Evolutionary conservation across 305 asterid genomes (phyloP), one percentile per base, ranked within the genome.

Genomic region (Fraxinus platypoda): DNA sequence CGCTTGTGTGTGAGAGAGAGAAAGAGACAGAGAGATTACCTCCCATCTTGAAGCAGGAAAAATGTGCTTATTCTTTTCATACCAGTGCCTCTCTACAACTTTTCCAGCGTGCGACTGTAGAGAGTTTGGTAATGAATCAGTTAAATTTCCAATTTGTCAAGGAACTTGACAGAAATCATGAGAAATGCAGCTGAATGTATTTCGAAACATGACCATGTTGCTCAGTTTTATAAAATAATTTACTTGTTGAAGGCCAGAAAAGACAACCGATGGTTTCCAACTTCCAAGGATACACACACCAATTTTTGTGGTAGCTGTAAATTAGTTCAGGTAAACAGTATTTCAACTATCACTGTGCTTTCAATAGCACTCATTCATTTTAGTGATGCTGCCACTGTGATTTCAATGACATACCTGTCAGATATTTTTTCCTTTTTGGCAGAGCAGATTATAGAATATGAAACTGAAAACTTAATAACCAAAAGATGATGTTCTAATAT

Each of bases 1-100:
- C 1, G 3, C 64, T 54, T n/a, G 59, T 13, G 59, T 3, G 59
- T 3, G 59, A 33, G 3, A 41, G 3, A 41, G 49, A 41, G 6
- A 46, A 1, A 46, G 4, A 46, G 72, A 13, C 0, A 37, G 74
- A 28, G n/a, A 74, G 49, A 15, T 21, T 88, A 95, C 98, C 98
- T 95, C 99, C 99, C 99, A 95, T 80, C 99, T 92, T 64, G 97
- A 95, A 81, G 98, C 99, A 11, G 99, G 99, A 86, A 95, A 95
- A 46, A 95, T 95, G 87, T 95, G 99, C 87, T 95, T 95, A 88
- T 95, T 95, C 95, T 95, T 95, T 85, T 95, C 98, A 78, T 95
- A 95, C 97, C 99, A 95, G 84, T 95, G 99, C 84, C 99, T 88
- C 91, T 95, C 99, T 41, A 95, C 99, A 81, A 95, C 98, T 90